Base-by-base conservation (phyloP, 177 flowering plant species). In the Vitis hybrid region DNA sequence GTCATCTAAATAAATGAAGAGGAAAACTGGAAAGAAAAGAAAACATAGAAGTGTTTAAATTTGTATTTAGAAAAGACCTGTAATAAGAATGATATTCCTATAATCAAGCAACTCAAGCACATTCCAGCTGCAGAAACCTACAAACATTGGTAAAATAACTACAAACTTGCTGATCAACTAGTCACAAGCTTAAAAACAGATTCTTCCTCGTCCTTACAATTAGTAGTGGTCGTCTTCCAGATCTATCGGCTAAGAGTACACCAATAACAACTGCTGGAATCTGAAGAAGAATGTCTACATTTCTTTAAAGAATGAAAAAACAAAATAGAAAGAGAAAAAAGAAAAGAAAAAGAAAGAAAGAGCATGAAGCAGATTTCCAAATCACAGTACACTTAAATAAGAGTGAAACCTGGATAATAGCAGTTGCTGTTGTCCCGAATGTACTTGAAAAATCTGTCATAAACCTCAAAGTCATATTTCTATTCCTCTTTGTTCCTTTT, bases 41-140 rank as follows among this genome's bases (percentile, higher is more conserved):
- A 7, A 39, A 39, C 45, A 26, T 26, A 26, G 29, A 26, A 39
- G 45, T 39, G 45, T 39, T 39, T 39, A 7, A 39, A 7, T 39
- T 39, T 39, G 45, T 5, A 39, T 39, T 39, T 39, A 39, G 45
- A 39, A 39, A 7, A 39, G 45, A 39, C 89, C 92, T 85, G 29
- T 67, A 86, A 68, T 19, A 85, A 64, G 74, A 79, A 86, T 62
- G 90, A 86, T 26, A 26, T 26, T 65, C 80, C 90, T 21, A 74
- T 63, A 1, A 85, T 71, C 71, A 26, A 5, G 45, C 45, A 39
- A 39, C 45, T 39, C 45, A 39, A 39, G 45, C 45, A 5, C 45
- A 39, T 39, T 66, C 92, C 92, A 2, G 81, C 75, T 15, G 84
- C 86, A 62, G 92, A 86, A 69, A 78, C 73, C 92, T 85, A 76